phyloP scores from a whole-genome alignment of 2,329 filamentous ascomycete species.

The Penicillium sp. region DNA sequence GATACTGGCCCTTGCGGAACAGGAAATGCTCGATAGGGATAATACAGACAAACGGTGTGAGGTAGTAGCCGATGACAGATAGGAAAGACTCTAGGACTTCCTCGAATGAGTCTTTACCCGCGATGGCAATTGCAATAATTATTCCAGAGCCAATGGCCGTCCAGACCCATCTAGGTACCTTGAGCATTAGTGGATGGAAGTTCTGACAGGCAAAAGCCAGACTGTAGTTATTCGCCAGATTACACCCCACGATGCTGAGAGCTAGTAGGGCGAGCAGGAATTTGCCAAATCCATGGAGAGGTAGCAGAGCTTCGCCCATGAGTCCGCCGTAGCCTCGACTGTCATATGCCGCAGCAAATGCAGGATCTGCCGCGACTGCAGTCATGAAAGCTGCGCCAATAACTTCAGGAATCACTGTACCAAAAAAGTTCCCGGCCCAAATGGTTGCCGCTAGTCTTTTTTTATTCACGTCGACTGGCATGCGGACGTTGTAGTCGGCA shows the following conservation, averaged over 20 bases:
- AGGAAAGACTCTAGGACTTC: neutral
- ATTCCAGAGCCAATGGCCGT: neutral
- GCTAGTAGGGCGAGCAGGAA: neutral
- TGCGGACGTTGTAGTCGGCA: neutral
- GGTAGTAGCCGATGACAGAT: neutral
- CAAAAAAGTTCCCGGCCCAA: neutral
- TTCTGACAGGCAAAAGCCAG: neutral
- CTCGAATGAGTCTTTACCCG: neutral
- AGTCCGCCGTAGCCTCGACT: neutral
- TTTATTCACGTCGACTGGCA: neutral
- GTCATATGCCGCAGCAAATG: neutral
- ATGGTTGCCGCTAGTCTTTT: neutral
- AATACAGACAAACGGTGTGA: neutral
- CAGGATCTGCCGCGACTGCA: neutral
- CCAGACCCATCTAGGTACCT: neutral
- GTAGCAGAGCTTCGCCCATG: neutral
- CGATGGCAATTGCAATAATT: neutral
- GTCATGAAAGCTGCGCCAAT: neutral
- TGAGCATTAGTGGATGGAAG: neutral
- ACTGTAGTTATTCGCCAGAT: neutral
- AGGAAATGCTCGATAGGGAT: neutral
- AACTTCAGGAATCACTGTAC: neutral
- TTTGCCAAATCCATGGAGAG: constrained; percentile 5
- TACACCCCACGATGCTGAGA: neutral
- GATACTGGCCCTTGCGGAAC: neutral